phyloP scores from a whole-genome alignment of 2,329 filamentous ascomycete genomes.

The Aspergillus pseudonomiae region DNA sequence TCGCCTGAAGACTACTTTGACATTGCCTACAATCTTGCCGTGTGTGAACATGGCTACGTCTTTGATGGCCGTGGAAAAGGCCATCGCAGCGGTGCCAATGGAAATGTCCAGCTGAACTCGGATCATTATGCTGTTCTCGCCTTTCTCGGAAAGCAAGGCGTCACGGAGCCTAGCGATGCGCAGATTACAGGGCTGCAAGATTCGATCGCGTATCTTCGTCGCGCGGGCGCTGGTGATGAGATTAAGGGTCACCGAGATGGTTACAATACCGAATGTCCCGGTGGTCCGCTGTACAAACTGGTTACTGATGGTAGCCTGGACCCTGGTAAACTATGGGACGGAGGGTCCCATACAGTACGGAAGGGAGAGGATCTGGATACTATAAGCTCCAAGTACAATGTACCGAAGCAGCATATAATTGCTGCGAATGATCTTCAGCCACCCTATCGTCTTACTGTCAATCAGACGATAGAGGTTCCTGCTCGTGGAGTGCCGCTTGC shows the following conservation, averaged over 20 bases:
- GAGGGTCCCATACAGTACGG: conserved; percentile 3
- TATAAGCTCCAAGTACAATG: conserved; percentile 4
- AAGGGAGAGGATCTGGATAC: conserved; percentile 7
- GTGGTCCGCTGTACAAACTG: conserved; percentile 2
- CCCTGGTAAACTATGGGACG: conserved; percentile 8
- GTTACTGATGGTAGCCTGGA: conserved; percentile 8
- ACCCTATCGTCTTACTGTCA: conserved; percentile 3
- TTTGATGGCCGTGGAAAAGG: conserved; percentile 12
- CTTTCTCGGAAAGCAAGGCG: conserved; percentile 10
- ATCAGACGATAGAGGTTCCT: background rate
- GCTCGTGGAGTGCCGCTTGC: conserved; percentile 1
- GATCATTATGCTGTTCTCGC: conserved; percentile 15
- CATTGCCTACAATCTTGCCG: conserved; percentile 11
- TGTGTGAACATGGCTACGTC: conserved; percentile 15
- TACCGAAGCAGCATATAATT: conserved; percentile 11
- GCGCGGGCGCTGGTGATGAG: conserved; percentile 7
- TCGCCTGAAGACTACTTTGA: conserved; percentile 9
- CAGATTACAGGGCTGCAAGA: conserved; percentile 12
- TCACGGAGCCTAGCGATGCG: conserved; percentile 3
- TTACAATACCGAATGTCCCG: conserved; percentile 11
- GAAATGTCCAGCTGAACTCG: conserved; percentile 7
- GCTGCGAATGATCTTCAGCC: conserved; percentile 1
- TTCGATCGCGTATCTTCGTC: conserved; percentile 10
- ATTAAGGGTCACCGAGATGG: conserved; percentile 13
- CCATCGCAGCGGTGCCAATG: conserved; percentile 12